Conservation (phyloP, 202 grass and related monocot species). For the Panicum virgatum region DNA sequence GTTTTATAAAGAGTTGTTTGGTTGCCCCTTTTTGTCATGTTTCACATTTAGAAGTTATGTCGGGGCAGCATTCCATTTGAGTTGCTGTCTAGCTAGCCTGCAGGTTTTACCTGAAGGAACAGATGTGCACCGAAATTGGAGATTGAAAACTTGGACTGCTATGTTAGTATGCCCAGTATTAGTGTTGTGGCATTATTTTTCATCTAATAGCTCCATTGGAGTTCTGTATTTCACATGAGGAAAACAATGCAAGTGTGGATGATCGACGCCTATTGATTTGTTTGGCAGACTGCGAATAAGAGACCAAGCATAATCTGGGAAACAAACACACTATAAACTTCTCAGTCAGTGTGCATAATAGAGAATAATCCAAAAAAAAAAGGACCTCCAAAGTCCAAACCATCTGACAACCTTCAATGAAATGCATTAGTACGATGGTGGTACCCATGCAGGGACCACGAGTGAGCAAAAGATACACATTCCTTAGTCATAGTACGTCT, state of each 20-base stretch:
- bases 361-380: not conserved
- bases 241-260: not conserved
- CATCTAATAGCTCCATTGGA: not conserved
- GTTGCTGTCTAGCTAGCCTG: slow-evolving; percentile 31
- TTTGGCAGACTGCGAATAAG: slow-evolving; percentile 4
- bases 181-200: not conserved
- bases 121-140: not conserved
- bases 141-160: not conserved
- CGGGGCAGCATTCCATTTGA: slow-evolving; percentile 35
- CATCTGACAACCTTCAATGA: slow-evolving; percentile 16
- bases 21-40: slow-evolving; percentile 58
- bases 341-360: not conserved
- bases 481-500: slow-evolving; percentile 23
- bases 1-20: slow-evolving; percentile 65
- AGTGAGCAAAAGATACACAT: slow-evolving; percentile 24
- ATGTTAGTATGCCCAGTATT: no score
- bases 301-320: not conserved
- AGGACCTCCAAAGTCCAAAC: slow-evolving; percentile 27
- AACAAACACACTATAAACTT: not conserved
- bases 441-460: slow-evolving; percentile 13
- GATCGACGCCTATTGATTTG: not conserved
- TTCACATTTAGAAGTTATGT: slow-evolving; percentile 56
- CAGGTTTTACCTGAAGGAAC: slow-evolving; percentile 19
- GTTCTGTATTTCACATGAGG: not conserved
- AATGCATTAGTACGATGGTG: not conserved